Conservation (phyloP, 2,329 filamentous ascomycete species). For the Neurospora sp. region DNA sequence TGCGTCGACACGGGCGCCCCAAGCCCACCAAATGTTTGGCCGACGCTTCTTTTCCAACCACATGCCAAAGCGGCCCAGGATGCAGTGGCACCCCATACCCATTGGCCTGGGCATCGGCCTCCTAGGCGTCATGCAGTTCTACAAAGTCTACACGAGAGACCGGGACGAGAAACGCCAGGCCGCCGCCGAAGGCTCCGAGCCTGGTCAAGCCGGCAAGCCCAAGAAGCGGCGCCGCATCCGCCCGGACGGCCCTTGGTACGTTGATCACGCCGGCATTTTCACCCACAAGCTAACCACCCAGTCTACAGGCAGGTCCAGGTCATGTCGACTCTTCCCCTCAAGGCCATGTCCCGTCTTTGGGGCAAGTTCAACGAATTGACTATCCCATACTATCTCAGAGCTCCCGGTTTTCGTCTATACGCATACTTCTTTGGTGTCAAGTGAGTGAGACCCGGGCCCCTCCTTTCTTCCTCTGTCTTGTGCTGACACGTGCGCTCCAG, state of each 20-base stretch:
- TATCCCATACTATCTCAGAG: constrained; percentile 77
- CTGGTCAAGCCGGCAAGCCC: constrained; percentile 27
- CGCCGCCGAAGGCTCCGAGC: constrained; percentile 30
- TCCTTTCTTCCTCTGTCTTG: not conserved
- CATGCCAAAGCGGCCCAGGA: constrained; percentile 36
- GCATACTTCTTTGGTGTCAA: constrained; percentile 87
- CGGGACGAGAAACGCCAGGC: constrained; percentile 38
- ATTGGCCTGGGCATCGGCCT: constrained; percentile 78
- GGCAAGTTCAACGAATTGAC: constrained; percentile 83
- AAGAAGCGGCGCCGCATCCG: constrained; percentile 54
- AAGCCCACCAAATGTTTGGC: constrained; percentile 12
- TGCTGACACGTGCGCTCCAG: constrained; percentile 32
- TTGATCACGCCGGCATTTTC: not conserved
- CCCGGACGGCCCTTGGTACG: constrained; percentile 74
- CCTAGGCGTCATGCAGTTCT: constrained; percentile 74
- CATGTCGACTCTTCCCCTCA: constrained; percentile 87
- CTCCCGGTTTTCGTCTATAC: constrained; percentile 87
- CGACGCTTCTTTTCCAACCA: constrained; percentile 30
- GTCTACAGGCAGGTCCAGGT: constrained; percentile 68
- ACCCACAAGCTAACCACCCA: not conserved
- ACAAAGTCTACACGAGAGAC: constrained; percentile 52
- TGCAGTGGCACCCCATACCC: constrained; percentile 87
- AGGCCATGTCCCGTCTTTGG: constrained; percentile 83
- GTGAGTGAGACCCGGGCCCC: constrained; percentile 23
- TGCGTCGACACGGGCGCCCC: constrained; percentile 12